A percentile compares a stretch with the other conserved stretches of the same genome.
phyloP scores from a whole-genome alignment of 768 basidiomycete genomes.

The Agaricus sinodeliciosus region DNA sequence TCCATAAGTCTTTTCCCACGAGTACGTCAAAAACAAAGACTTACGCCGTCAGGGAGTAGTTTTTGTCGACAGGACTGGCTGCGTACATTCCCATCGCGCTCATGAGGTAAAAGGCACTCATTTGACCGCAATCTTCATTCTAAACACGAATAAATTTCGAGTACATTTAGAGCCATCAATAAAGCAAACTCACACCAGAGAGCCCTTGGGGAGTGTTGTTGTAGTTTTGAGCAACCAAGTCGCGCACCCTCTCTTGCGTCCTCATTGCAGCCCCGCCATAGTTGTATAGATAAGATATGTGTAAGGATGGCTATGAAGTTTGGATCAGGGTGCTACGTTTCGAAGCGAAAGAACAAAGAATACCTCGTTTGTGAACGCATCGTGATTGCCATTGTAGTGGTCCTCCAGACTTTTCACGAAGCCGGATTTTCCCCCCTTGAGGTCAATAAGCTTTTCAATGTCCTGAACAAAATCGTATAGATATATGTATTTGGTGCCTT shows the following conservation, averaged over 20 bases:
- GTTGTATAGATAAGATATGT: conserved; percentile 78
- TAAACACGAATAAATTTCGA: conserved; percentile 18
- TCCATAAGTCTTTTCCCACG: neutral
- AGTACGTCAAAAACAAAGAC: conserved; percentile 15
- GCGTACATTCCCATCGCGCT: conserved; percentile 81
- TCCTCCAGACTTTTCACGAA: conserved; percentile 64
- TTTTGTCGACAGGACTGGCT: conserved; percentile 71
- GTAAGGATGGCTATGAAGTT: conserved; percentile 60
- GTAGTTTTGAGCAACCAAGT: conserved; percentile 58
- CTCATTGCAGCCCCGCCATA: conserved; percentile 66
- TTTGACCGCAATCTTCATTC: conserved; percentile 90
- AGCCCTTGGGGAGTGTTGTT: conserved; percentile 63
- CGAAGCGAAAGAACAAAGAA: neutral
- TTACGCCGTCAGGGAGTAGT: conserved; percentile 72
- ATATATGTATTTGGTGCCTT: conserved; percentile 54
- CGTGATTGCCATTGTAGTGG: conserved; percentile 55
- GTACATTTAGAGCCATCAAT: neutral
- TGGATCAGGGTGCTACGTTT: neutral
- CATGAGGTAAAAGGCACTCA: conserved; percentile 88
- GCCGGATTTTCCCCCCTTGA: conserved; percentile 56
- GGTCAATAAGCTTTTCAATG: conserved; percentile 50
- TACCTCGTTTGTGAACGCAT: conserved; percentile 78
- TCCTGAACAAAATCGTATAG: conserved; percentile 77
- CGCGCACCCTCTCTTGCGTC: conserved; percentile 59
- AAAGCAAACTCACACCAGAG: conserved; percentile 46